phyloP scores from a whole-genome alignment of 2,329 filamentous ascomycete genomes.

The Trichophyton equinum region DNA sequence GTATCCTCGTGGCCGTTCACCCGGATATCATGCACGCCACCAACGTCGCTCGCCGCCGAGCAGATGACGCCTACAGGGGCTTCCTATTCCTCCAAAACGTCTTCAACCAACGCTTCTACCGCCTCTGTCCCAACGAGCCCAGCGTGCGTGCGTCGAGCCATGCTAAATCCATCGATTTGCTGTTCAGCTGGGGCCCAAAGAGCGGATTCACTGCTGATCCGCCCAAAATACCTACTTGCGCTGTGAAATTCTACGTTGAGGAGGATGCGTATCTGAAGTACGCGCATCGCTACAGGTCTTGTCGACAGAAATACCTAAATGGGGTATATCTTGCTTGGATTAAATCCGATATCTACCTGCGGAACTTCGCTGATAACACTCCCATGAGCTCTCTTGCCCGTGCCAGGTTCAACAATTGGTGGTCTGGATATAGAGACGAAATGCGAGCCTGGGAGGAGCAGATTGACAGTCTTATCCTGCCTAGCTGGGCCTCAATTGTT shows the following conservation, averaged over 20 bases:
- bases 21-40: slow-evolving; percentile 9
- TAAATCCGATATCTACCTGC: slow-evolving; percentile 10
- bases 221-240: slow-evolving; percentile 19
- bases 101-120: slow-evolving; percentile 16
- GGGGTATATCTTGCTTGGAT: slow-evolving; percentile 13
- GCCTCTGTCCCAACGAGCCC: slow-evolving; percentile 17
- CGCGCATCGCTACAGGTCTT: not conserved
- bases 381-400: slow-evolving; percentile 12
- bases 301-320: slow-evolving; percentile 10
- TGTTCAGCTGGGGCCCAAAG: slow-evolving; percentile 17
- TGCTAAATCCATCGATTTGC: slow-evolving; percentile 16
- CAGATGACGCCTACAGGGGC: slow-evolving; percentile 9
- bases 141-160: slow-evolving; percentile 11
- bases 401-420: slow-evolving; percentile 19
- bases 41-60: slow-evolving; percentile 12
- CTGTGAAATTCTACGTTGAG: slow-evolving; percentile 18
- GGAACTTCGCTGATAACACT: slow-evolving; percentile 8
- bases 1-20: not conserved
- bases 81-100: slow-evolving; percentile 14
- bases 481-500: slow-evolving; percentile 19
- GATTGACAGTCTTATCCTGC: slow-evolving; percentile 16
- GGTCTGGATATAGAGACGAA: slow-evolving; percentile 15
- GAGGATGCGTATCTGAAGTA: slow-evolving; percentile 15
- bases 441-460: slow-evolving; percentile 21
- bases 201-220: slow-evolving; percentile 1